These are phyloP conservation scores for Platanthera guangdongensis DNA, from an alignment of 106 monocot genomes.

Conservation along the genomic window DNA sequence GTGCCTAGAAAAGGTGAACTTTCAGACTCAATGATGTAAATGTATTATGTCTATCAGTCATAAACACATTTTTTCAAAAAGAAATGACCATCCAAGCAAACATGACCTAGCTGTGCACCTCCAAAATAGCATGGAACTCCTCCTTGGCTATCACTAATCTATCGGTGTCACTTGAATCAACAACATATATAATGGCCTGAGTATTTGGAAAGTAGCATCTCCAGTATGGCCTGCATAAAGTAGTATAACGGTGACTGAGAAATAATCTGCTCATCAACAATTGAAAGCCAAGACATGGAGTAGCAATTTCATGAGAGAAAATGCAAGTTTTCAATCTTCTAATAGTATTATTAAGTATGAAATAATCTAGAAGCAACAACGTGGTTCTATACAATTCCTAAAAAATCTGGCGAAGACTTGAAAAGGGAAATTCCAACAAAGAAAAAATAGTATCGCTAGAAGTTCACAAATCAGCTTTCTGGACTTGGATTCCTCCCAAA, in stretches of 20 bases:
- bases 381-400: not conserved
- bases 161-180: slow-evolving; percentile 97
- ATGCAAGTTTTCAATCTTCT: not conserved
- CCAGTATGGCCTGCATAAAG: slow-evolving; percentile 74
- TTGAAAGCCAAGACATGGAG: not conserved
- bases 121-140: slow-evolving; percentile 97
- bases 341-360: not conserved
- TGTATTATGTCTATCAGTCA: not conserved
- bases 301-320: slow-evolving; percentile 1
- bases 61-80: too few species aligned
- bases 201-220: slow-evolving; percentile 99
- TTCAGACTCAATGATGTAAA: not conserved
- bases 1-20: not conserved
- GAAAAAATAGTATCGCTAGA: not conserved
- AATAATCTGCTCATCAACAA: not conserved
- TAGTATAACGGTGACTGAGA: not conserved
- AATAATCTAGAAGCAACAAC: too few species aligned
- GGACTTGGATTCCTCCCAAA: not conserved
- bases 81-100: not conserved
- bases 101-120: slow-evolving; percentile 36
- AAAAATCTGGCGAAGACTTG: not conserved
- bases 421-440: not conserved
- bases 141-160: slow-evolving; percentile 87
- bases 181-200: slow-evolving; percentile 94
- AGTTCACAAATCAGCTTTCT: not conserved